These are phyloP conservation scores for Tephrocybe sp. DNA, from an alignment of 768 basidiomycete species.

Conservation along the genomic window DNA sequence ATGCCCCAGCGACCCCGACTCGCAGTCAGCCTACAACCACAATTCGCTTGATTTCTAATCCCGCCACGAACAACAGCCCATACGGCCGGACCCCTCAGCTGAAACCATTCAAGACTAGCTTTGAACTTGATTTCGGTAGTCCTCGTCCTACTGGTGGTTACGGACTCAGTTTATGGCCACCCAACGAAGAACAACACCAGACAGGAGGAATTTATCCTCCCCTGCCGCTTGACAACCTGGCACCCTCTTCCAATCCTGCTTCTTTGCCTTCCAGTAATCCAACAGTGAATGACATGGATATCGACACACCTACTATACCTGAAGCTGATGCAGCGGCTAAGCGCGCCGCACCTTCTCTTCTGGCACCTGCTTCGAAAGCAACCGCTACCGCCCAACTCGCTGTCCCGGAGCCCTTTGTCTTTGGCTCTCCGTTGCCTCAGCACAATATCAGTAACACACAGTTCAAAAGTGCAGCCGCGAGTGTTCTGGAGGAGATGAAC, in stretches of 20 bases:
- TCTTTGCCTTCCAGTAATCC: constrained; percentile 10
- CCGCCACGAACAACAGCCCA: constrained; percentile 20
- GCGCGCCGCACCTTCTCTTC: constrained; percentile 1
- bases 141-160: constrained; percentile 33
- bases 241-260: constrained; percentile 21
- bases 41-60: constrained; percentile 47
- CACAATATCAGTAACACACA: constrained; percentile 63
- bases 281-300: constrained; percentile 14
- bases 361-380: constrained; percentile 11
- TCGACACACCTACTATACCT: constrained; percentile 34
- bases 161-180: constrained; percentile 29
- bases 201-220: constrained; percentile 37
- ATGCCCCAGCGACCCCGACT: constrained; percentile 40
- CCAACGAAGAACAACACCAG: constrained; percentile 24
- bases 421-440: constrained; percentile 73
- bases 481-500: constrained; percentile 84
- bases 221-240: constrained; percentile 33
- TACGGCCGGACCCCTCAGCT: constrained; percentile 57
- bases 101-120: constrained; percentile 63
- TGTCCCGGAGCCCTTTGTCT: constrained; percentile 57
- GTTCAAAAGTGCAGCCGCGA: constrained; percentile 66
- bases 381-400: constrained; percentile 22
- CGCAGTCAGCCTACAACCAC: constrained; percentile 48
- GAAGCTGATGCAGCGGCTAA: constrained; percentile 24
- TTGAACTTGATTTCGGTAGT: constrained; percentile 65